phyloP scores from a whole-genome alignment of 768 basidiomycete genomes.

The Hirschioporus abietinus region DNA sequence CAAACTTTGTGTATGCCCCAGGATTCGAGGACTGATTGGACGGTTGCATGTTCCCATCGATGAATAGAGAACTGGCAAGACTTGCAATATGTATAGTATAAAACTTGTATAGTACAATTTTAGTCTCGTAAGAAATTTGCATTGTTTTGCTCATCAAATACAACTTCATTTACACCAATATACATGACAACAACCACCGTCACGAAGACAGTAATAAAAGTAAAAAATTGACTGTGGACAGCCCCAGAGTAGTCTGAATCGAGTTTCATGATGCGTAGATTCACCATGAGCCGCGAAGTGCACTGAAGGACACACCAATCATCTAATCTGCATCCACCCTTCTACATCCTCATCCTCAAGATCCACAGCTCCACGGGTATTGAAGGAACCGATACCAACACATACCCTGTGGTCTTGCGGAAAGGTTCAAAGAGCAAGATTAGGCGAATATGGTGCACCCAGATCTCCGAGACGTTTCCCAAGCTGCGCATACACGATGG shows the following conservation, averaged over 20 bases:
- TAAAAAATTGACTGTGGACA: slow-evolving; percentile 3
- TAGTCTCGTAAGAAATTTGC: too few relatives aligned
- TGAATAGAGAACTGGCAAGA: too few relatives aligned
- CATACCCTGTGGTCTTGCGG: too few relatives aligned
- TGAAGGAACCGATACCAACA: too few relatives aligned
- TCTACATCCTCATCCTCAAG: not conserved
- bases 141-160: too few relatives aligned
- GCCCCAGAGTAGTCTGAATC: slow-evolving; percentile 12
- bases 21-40: not conserved
- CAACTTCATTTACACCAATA: too few relatives aligned
- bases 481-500: not conserved
- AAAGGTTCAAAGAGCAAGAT: not conserved
- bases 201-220: slow-evolving; percentile 1
- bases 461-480: not conserved
- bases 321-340: not conserved
- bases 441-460: not conserved
- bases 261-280: slow-evolving; percentile 6
- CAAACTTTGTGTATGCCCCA: not conserved
- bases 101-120: too few relatives aligned
- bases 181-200: not conserved
- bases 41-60: not conserved
- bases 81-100: too few relatives aligned
- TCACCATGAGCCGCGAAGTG: slow-evolving; percentile 10
- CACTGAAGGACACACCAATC: slow-evolving; percentile 7
- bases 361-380: too few relatives aligned